Percentiles rank a stretch among this genome's conserved stretches.
Evolutionary conservation across 176 grass and related monocot genomes (phyloP).

Genomic region (Alloteropsis semialata): DNA sequence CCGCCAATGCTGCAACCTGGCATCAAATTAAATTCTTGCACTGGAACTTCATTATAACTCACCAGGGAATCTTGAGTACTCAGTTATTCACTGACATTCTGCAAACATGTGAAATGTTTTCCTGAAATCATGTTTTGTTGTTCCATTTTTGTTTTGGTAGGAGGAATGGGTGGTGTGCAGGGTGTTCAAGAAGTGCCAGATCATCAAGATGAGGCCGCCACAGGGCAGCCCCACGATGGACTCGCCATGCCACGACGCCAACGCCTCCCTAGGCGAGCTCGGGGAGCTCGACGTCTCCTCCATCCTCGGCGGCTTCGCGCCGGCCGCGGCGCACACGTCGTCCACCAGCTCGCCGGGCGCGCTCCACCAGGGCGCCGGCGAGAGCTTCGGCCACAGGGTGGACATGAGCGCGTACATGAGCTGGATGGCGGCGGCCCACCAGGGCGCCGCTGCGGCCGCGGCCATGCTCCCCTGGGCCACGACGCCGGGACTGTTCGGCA

Average conservation of each 20-base stretch:
- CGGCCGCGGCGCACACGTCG: constrained; percentile 10
- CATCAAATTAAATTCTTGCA: neutral
- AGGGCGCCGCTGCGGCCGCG: constrained; percentile 25
- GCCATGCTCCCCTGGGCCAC: constrained; percentile 54
- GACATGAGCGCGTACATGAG: constrained; percentile 73
- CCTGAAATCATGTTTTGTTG: neutral
- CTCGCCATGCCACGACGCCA: constrained; percentile 47
- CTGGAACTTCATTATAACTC: neutral
- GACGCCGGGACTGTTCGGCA: constrained; percentile 26
- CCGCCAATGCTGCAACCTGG: neutral
- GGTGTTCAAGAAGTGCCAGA: constrained; percentile 75
- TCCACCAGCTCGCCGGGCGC: neutral
- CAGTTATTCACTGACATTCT: neutral
- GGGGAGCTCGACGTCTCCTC: constrained; percentile 73
- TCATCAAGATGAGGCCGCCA: constrained; percentile 40
- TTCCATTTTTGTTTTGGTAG: constrained; percentile 5
- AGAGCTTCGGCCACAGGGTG: constrained; percentile 34
- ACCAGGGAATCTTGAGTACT: neutral
- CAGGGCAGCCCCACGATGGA: constrained; percentile 34
- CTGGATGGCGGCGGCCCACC: constrained; percentile 57
- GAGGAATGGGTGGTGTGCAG: constrained; percentile 87
- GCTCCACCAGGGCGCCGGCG: neutral
- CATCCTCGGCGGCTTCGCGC: constrained; percentile 46
- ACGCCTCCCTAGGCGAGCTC: constrained; percentile 55
- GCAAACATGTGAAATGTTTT: neutral